Percentiles rank a stretch among this genome's conserved stretches.
These are phyloP conservation scores for Exophiala phaeomuriformis DNA, from an alignment of 2,329 filamentous ascomycete species.

Conservation along the genomic window DNA sequence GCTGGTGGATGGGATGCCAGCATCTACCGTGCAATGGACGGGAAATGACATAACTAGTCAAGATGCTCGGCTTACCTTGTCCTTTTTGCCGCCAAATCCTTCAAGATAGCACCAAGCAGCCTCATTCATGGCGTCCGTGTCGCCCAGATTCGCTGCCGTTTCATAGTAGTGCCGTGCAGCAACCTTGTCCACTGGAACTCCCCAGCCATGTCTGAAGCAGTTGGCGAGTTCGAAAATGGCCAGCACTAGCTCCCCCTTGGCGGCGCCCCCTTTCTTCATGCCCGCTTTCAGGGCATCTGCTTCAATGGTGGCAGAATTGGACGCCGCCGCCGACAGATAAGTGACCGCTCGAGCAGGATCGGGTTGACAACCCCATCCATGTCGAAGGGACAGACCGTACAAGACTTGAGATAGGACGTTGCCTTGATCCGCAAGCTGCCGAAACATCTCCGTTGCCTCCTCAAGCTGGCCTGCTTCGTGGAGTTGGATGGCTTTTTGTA, in stretches of 20 bases:
- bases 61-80: conserved; percentile 65
- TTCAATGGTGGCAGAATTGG: conserved; percentile 83
- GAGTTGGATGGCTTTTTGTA: conserved; percentile 90
- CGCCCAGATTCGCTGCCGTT: conserved; percentile 90
- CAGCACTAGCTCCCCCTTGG: conserved; percentile 91
- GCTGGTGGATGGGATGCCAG: neutral
- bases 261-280: conserved; percentile 84
- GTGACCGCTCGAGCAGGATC: conserved; percentile 67
- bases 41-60: neutral
- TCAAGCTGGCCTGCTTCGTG: conserved; percentile 79
- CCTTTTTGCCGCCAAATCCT: conserved; percentile 95
- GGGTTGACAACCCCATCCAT: conserved; percentile 82
- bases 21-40: neutral
- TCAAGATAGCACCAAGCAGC: conserved; percentile 91
- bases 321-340: conserved; percentile 81
- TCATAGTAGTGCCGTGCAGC: conserved; percentile 92
- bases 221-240: conserved; percentile 82
- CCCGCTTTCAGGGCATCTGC: conserved; percentile 76
- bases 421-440: conserved; percentile 70
- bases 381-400: conserved; percentile 71
- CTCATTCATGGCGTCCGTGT: conserved; percentile 94
- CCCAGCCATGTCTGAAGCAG: conserved; percentile 88
- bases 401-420: conserved; percentile 93
- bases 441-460: conserved; percentile 78
- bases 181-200: conserved; percentile 73